Conservation (phyloP, 345 rosid genomes). For the Hibiscus mutabilis region DNA sequence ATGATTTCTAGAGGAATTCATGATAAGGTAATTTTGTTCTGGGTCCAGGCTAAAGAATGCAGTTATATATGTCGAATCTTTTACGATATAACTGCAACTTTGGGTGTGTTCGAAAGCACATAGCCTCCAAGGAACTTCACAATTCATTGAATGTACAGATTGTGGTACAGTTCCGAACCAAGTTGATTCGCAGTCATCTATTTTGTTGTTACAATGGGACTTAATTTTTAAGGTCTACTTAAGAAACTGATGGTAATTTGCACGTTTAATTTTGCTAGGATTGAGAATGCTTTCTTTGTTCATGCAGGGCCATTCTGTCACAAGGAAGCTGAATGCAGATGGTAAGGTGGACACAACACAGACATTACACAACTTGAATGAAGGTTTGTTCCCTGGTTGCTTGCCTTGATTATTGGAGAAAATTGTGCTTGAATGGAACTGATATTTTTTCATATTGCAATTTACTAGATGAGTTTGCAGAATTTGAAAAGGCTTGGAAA, state of each 20-base stretch:
- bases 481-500: constrained; percentile 65
- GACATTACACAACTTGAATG: constrained; percentile 62
- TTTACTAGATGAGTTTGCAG: constrained; percentile 46
- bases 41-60: neutral
- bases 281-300: constrained; percentile 8
- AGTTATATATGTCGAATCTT: neutral
- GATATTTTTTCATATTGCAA: neutral
- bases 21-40: constrained; percentile 47
- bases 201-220: neutral
- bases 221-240: no score
- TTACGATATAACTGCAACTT: neutral
- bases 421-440: neutral
- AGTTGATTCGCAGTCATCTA: neutral
- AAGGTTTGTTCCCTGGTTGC: constrained; percentile 38
- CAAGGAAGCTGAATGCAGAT: constrained; percentile 59
- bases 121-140: neutral
- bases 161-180: neutral
- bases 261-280: neutral
- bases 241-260: neutral
- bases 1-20: constrained; percentile 73
- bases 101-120: neutral
- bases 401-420: neutral
- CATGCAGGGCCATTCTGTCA: constrained; percentile 68
- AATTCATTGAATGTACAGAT: neutral
- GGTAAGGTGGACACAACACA: constrained; percentile 78